Percentiles rank a stretch among this genome's conserved stretches.
Conservation (phyloP, 305 asterid genomes). For the Fraxinus floribunda region DNA sequence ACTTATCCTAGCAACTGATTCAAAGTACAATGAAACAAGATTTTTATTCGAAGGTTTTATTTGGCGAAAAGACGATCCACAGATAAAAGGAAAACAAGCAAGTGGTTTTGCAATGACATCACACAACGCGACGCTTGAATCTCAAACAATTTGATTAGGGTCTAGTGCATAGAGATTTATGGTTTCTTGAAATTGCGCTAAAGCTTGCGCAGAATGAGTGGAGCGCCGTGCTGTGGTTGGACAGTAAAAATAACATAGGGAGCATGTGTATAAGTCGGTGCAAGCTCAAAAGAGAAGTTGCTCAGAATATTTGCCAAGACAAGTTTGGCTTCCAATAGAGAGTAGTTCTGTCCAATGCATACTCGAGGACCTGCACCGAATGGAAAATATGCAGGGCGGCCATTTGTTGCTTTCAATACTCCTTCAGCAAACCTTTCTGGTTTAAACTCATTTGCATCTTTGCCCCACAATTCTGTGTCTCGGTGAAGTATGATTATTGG, state of each 20-base stretch:
- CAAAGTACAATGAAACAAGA: too few relatives aligned
- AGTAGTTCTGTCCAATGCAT: conserved; percentile 37
- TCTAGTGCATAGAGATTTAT: not conserved
- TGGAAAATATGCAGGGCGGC: conserved; percentile 34
- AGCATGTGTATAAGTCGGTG: conserved; percentile 41
- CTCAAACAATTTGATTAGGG: not conserved
- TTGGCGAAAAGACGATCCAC: too few relatives aligned
- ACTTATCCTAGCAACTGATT: too few relatives aligned
- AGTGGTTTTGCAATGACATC: too few relatives aligned
- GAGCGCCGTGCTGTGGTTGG: conserved; percentile 41
- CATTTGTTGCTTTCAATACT: conserved; percentile 39
- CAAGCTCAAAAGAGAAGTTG: conserved; percentile 32
- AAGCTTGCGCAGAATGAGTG: conserved; percentile 14
- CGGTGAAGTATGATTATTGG: conserved; percentile 33
- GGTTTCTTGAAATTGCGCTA: not conserved
- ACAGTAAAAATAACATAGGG: conserved; percentile 32
- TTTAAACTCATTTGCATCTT: conserved; percentile 38
- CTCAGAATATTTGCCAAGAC: conserved; percentile 31
- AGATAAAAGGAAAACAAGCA: too few relatives aligned
- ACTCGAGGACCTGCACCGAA: conserved; percentile 43
- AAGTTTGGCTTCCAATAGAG: conserved; percentile 35
- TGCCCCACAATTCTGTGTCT: conserved; percentile 36
- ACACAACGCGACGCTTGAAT: not conserved
- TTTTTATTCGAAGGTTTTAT: too few relatives aligned
- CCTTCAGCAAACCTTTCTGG: conserved; percentile 45